Percentiles rank a stretch among this genome's conserved stretches.
Evolutionary conservation across 495 filamentous ascomycete species (phyloP).

Genomic region (Penicillium coprophilum): DNA sequence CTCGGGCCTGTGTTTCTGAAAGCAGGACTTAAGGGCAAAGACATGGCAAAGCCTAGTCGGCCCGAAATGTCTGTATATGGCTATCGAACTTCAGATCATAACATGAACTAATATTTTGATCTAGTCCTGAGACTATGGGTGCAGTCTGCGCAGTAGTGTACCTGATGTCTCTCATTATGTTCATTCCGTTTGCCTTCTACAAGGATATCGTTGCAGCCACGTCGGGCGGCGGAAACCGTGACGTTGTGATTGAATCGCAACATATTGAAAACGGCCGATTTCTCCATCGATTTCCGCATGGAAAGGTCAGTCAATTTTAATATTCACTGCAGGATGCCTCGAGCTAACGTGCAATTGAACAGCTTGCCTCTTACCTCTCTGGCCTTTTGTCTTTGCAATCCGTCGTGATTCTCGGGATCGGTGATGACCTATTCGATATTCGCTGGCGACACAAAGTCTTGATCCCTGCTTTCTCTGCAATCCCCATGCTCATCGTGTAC

Average conservation of each 20-base stretch:
- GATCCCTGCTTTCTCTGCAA: constrained; percentile 90
- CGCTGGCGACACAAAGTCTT: constrained; percentile 98
- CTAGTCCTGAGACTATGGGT: constrained; percentile 95
- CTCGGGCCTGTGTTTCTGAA: constrained; percentile 87
- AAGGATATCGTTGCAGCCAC: constrained; percentile 97
- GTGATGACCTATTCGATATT: constrained; percentile 96
- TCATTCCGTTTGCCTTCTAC: constrained; percentile 96
- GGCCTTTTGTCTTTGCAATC: constrained; percentile 88
- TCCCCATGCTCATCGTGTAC: constrained; percentile 94
- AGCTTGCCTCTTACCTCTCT: constrained; percentile 95
- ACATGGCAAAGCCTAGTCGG: constrained; percentile 76
- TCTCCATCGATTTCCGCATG: constrained; percentile 89
- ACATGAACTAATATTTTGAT: constrained; percentile 20
- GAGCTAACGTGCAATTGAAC: constrained; percentile 4
- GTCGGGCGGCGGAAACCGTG: constrained; percentile 87
- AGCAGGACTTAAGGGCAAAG: constrained; percentile 85
- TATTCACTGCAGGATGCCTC: not conserved
- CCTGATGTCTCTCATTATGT: constrained; percentile 78
- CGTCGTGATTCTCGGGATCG: constrained; percentile 85
- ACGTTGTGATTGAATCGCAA: constrained; percentile 66
- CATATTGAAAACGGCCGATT: constrained; percentile 75
- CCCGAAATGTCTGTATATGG: constrained; percentile 65
- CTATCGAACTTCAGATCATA: not conserved
- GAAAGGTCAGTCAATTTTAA: constrained; percentile 61
- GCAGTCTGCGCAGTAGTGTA: constrained; percentile 91